Conservation (phyloP, 805 yeast genomes). For the Naumovozyma dairenensis region DNA sequence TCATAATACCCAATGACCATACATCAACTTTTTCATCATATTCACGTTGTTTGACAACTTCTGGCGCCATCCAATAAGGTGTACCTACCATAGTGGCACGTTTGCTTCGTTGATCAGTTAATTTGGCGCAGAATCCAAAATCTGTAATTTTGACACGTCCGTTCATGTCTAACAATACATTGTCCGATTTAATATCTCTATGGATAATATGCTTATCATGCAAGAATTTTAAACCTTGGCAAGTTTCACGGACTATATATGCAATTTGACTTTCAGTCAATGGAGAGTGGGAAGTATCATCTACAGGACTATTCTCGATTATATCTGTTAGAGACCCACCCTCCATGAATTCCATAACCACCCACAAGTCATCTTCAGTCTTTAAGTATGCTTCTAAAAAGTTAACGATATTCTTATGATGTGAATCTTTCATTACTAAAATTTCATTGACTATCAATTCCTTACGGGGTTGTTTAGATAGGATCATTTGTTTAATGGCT, state of each 20-base stretch:
- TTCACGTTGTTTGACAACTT: constrained; percentile 89
- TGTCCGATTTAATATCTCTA: constrained; percentile 94
- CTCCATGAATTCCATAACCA: constrained; percentile 99
- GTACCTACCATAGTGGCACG: constrained; percentile 99
- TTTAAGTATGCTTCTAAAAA: constrained; percentile 83
- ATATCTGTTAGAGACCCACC: constrained; percentile 97
- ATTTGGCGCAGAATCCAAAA: constrained; percentile 94
- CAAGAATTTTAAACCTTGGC: constrained; percentile 82
- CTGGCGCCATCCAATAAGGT: constrained; percentile 99
- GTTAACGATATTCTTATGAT: constrained; percentile 90
- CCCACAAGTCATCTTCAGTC: constrained; percentile 82
- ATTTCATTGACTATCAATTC: constrained; percentile 94
- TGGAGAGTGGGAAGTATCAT: constrained; percentile 25
- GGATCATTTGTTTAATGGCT: constrained; percentile 94
- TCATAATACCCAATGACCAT: constrained; percentile 98
- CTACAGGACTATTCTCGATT: constrained; percentile 72
- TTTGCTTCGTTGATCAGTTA: constrained; percentile 72
- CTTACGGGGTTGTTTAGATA: constrained; percentile 84
- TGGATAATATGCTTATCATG: constrained; percentile 91
- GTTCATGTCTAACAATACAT: constrained; percentile 68
- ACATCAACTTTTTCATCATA: constrained; percentile 96
- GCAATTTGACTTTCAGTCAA: constrained; percentile 85
- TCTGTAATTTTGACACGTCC: constrained; percentile 93
- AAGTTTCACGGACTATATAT: constrained; percentile 80
- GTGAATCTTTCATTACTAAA: constrained; percentile 90